Evolutionary conservation across 2,329 filamentous ascomycete species (phyloP).

Genomic region (Gnomoniopsis smithogilvyi): DNA sequence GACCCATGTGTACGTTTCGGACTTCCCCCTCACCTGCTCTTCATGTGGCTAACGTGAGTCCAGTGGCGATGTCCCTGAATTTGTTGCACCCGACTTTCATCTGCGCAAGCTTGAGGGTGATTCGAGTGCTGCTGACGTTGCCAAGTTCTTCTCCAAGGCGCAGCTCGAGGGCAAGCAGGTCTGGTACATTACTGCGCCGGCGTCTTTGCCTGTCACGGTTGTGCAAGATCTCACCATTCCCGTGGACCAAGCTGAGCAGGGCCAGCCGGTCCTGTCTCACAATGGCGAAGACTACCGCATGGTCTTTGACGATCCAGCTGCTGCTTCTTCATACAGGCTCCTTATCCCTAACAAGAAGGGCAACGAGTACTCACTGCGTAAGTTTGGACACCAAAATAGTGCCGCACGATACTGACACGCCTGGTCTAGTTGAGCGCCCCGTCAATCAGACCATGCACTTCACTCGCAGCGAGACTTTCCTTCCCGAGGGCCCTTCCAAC

Average conservation of each 20-base stretch:
- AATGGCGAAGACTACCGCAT: conserved; percentile 62
- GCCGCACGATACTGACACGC: conserved; percentile 22
- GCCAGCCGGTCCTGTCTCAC: conserved; percentile 57
- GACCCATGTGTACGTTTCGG: conserved; percentile 12
- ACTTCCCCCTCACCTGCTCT: not conserved
- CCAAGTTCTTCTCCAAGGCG: conserved; percentile 54
- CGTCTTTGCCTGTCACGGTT: conserved; percentile 64
- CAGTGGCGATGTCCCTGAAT: conserved; percentile 37
- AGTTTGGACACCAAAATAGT: conserved; percentile 10
- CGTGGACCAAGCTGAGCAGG: conserved; percentile 49
- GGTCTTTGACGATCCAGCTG: conserved; percentile 48
- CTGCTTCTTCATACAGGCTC: conserved; percentile 53
- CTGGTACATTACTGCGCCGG: conserved; percentile 77
- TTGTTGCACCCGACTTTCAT: conserved; percentile 50
- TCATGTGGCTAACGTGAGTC: conserved; percentile 1
- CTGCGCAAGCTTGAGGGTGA: conserved; percentile 47
- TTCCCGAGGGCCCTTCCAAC: conserved; percentile 19
- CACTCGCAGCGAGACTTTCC: conserved; percentile 35
- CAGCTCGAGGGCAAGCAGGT: conserved; percentile 68
- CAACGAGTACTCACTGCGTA: conserved; percentile 22
- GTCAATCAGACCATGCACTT: conserved; percentile 63
- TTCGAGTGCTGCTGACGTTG: conserved; percentile 41
- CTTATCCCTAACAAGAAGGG: conserved; percentile 57
- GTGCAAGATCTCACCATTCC: conserved; percentile 63
- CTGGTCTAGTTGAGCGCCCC: conserved; percentile 34